Evolutionary conservation across 2,329 filamentous ascomycete genomes (phyloP).

Genomic region (Cladophialophora bantiana): DNA sequence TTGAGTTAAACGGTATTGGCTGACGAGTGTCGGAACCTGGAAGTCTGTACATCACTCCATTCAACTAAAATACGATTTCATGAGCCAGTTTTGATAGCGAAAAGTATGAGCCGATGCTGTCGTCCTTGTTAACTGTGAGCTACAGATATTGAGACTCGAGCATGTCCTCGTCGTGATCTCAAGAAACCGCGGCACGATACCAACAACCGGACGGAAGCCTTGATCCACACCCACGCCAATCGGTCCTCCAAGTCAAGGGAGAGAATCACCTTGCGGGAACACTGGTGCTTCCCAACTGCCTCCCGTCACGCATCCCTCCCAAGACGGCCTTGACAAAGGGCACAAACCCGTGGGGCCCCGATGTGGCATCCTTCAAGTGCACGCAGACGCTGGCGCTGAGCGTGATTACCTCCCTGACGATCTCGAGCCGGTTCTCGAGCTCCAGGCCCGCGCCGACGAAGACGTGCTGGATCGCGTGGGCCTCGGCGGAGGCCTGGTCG

Average conservation of each 20-base stretch:
- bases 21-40: too few species aligned
- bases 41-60: too few species aligned
- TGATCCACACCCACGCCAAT: too few species aligned
- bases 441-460: constrained; percentile 1
- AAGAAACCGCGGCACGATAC: too few species aligned
- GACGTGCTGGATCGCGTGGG: neutral
- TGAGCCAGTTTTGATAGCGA: too few species aligned
- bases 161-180: too few species aligned
- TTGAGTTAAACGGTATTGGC: neutral
- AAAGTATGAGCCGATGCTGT: too few species aligned
- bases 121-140: too few species aligned
- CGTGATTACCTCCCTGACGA: neutral
- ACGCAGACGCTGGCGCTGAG: neutral
- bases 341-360: neutral
- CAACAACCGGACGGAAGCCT: too few species aligned
- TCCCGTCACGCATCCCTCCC: neutral
- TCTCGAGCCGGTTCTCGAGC: neutral
- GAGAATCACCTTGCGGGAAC: neutral
- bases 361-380: neutral
- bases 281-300: too few species aligned
- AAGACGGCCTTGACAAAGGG: neutral
- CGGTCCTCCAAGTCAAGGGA: neutral
- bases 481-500: neutral
- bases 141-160: too few species aligned
- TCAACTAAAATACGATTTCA: too few species aligned